Conservation (phyloP, 2,329 filamentous ascomycete species). For the Fusarium anthophilum region DNA sequence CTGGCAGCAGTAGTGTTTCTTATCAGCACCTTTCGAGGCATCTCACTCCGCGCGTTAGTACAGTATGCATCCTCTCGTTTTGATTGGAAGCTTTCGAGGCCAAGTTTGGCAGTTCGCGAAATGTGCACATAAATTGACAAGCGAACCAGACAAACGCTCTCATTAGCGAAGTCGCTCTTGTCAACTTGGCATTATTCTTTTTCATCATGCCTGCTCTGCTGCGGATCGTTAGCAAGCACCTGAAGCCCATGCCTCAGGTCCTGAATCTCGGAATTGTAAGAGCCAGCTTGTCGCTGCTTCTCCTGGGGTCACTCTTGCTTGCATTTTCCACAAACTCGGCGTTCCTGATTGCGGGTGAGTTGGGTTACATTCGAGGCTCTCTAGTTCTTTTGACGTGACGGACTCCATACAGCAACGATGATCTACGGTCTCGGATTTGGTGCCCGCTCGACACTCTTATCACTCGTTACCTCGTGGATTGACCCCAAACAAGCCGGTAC, state of each 20-base stretch:
- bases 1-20: too few relatives aligned
- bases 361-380: accelerated
- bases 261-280: neutral
- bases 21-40: neutral
- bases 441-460: neutral
- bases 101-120: neutral
- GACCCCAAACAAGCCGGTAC: neutral
- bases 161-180: neutral
- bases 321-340: neutral
- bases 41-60: neutral
- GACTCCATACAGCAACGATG: neutral
- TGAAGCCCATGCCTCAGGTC: neutral
- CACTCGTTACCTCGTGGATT: neutral
- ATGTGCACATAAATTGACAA: neutral
- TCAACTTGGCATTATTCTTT: neutral
- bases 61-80: neutral
- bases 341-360: neutral
- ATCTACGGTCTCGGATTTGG: neutral
- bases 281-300: neutral
- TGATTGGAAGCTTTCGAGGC: neutral
- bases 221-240: neutral
- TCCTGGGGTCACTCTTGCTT: neutral
- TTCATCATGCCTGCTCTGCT: neutral
- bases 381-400: neutral
- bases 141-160: neutral